A percentile compares a stretch with the other conserved stretches of the same genome.
These are phyloP conservation scores for Mucor racemosus DNA, from an alignment of 371 early-diverging fungal genomes.

Conservation along the genomic window DNA sequence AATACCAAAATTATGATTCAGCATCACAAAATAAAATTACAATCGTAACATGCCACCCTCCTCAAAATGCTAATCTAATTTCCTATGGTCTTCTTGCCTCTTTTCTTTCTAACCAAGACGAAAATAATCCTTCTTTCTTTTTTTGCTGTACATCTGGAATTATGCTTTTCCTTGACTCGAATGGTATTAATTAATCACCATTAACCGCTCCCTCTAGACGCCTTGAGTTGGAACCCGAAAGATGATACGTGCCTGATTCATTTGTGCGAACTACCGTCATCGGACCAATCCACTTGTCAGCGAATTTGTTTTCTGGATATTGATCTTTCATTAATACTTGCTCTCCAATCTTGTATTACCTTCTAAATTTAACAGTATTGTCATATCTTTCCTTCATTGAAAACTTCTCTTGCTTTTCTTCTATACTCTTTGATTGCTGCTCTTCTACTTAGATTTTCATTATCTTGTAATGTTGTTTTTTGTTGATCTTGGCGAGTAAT, in stretches of 20 bases:
- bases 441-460: neutral
- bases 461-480: no score
- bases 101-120: neutral
- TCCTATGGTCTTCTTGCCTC: neutral
- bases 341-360: slow-evolving; percentile 8
- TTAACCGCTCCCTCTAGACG: slow-evolving; percentile 8
- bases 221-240: neutral
- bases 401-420: slow-evolving; percentile 3
- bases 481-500: no score
- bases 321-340: slow-evolving; percentile 25
- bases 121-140: neutral
- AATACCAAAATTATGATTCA: no score
- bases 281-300: slow-evolving; percentile 25
- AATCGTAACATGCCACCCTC: neutral
- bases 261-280: slow-evolving; percentile 15
- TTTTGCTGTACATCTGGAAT: slow-evolving; percentile 3
- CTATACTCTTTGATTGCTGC: no score
- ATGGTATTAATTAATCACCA: slow-evolving; percentile 15
- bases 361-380: neutral
- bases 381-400: slow-evolving; percentile 10
- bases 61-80: neutral
- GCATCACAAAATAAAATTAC: neutral
- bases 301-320: slow-evolving; percentile 15
- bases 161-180: slow-evolving; percentile 1
- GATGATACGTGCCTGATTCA: slow-evolving; percentile 10